Evolutionary conservation across 2,329 filamentous ascomycete genomes (phyloP), one percentile per base, ranked within the genome.

Genomic region (Leptographium radiaticola): DNA sequence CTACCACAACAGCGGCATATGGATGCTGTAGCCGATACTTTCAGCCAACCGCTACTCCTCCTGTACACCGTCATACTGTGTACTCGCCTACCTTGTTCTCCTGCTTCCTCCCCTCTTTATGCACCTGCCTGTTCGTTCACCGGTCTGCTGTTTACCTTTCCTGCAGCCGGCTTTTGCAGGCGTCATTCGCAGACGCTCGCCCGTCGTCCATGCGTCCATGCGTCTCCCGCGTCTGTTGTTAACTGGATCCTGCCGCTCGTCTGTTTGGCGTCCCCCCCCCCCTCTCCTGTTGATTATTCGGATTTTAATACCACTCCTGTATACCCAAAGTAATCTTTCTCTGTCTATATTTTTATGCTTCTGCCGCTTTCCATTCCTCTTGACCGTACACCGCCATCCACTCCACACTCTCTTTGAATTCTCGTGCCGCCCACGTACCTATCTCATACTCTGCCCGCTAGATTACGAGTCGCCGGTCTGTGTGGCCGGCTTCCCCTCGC

Each of bases 21-120:
- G 15, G 10, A 47, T 49, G 16, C 36, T 39, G 38, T 25, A 49
- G 33, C n/a, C 13, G 25, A 38, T 30, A 20, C 33, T 42, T 42
- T 49, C 43, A n/a, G 52, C 43, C 36, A 31, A n/a, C 45, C 45
- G 20, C 45, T 18, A 34, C 38, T 34, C 13, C 40, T 48, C 49
- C 47, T 57, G 57, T 59, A 53, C 55, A 38, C 52, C 55, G 57
- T 59, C 47, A 54, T 59, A 59, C 57, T 56, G 54, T 52, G 53
- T 55, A 57, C 51, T 44, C 55, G 47, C 36, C 53, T 39, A 13
- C 43, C 42, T 42, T 15, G 25, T 13, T 51, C 30, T 43, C 15
- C 49, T 16, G 31, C n/a, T 6, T 15, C 33, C n/a, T 25, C 13
- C n/a, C 46, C 33, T 43, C 39, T 38, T 39, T 38, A 58, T 56